These are phyloP conservation scores for Phytophthora constricta DNA, from an alignment of 352 stramenopile species.

Conservation along the genomic window DNA sequence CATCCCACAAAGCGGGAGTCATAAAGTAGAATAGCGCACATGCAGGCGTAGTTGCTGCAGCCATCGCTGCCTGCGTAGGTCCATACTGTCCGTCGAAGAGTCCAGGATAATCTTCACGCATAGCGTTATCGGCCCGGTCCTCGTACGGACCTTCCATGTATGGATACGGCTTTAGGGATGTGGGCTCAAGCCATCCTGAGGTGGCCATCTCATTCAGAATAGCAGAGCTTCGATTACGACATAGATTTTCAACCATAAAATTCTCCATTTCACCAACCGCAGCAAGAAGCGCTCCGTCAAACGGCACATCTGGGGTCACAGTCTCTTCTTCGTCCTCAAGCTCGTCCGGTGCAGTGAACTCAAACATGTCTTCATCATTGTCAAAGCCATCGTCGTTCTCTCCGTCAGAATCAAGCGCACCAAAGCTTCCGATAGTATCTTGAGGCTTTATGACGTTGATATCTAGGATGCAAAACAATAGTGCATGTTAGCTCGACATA, in stretches of 20 bases:
- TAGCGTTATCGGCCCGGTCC: not conserved
- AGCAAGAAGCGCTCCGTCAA: constrained; percentile 5
- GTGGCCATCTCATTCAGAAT: not conserved
- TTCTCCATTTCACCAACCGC: not conserved
- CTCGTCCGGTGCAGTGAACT: no score
- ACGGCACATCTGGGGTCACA: not conserved
- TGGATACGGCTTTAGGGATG: not conserved
- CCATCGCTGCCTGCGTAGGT: not conserved
- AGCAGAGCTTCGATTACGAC: not conserved
- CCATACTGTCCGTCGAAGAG: constrained; percentile 9
- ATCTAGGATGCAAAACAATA: not conserved
- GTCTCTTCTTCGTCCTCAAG: not conserved
- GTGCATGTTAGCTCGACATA: constrained; percentile 11
- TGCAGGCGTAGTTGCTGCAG: not conserved
- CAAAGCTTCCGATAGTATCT: not conserved
- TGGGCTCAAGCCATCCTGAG: not conserved
- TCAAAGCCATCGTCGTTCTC: constrained; percentile 4
- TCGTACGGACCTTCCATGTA: constrained; percentile 22
- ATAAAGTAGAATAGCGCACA: constrained; percentile 4
- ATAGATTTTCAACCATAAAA: not conserved
- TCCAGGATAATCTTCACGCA: constrained; percentile 1
- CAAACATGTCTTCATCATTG: not conserved
- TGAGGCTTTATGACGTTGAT: constrained; percentile 1
- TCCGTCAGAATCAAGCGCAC: constrained; percentile 12
- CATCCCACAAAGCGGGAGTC: not conserved